Evolutionary conservation across 2,329 filamentous ascomycete genomes (phyloP), one percentile per base, ranked within the genome.

Genomic region (Ramichloridium luteum): DNA sequence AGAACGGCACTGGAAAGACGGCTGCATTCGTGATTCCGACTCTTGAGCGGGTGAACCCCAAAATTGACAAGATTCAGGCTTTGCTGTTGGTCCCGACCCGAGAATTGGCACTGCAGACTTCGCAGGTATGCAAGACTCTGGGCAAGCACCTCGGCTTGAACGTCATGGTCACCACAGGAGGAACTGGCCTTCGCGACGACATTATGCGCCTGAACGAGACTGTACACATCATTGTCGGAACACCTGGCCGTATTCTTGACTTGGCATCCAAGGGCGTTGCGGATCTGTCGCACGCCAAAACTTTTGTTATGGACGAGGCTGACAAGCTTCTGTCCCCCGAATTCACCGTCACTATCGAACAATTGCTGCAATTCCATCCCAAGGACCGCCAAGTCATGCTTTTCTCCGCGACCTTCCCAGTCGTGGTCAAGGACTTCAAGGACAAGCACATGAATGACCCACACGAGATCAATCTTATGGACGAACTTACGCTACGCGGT

Each of bases 401-500:
- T 39, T 98, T 98, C 67, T 93, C 84, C 48, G 92, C 92, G 38
- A 98, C 90, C 3, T 98, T 98, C 61, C 90, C 90, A 12, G 65
- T 96, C 47, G 90, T 93, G 34, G 90, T 98, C 51, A 96, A 98
- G 66, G 77, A 82, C 49, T 98, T 98, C 63, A 96, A 76, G 54
- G 90, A 98, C 60, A 93, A 93, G 65, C 90, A 98, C 65, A 94
- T 98, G 85, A 71, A 72, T 46, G 80, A 79, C 46, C 92, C 90
- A 3, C 94, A 96, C 55, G 92, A 98, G 61, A 98, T 98, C 64
- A 98, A 98, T 55, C 74, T 98, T 32, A 98, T 98, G 90, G 90
- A 98, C 55, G 90, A 98, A 60, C 79, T 98, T 39, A 98, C 90
- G 9, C 77, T 98, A 17, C 81, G 90, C 37, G 90, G 90, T 67